These are phyloP conservation scores for Diutina sp. DNA, from an alignment of 1,139 yeast genomes.

Conservation along the genomic window DNA sequence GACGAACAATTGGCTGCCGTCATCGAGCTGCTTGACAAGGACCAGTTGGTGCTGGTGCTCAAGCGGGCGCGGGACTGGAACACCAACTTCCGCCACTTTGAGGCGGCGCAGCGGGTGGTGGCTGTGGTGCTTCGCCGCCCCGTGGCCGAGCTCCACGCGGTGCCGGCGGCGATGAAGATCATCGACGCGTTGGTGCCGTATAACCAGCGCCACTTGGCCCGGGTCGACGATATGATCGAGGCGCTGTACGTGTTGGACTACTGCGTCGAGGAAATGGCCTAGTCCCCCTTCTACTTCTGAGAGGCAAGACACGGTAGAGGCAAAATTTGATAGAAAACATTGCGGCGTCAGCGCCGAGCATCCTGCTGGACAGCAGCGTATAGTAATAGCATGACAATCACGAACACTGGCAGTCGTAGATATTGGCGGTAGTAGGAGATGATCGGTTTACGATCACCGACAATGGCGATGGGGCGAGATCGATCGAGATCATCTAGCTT, in stretches of 20 bases:
- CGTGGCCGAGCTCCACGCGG: constrained; percentile 43
- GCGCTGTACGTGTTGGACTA: constrained; percentile 79
- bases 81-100: constrained; percentile 71
- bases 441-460: too few relatives aligned
- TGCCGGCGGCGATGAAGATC: constrained; percentile 54
- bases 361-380: background rate
- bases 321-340: too few relatives aligned
- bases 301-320: too few relatives aligned
- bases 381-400: background rate
- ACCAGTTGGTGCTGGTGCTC: constrained; percentile 48
- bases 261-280: constrained; percentile 61
- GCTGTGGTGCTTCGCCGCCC: constrained; percentile 27
- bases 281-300: background rate
- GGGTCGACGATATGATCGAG: constrained; percentile 72
- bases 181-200: constrained; percentile 76
- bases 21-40: constrained; percentile 42
- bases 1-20: constrained; percentile 43
- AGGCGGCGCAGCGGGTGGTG: constrained; percentile 66
- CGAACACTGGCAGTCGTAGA: background rate
- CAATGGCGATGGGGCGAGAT: too few relatives aligned
- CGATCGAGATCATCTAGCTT: too few relatives aligned
- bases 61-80: constrained; percentile 90
- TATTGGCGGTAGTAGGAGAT: background rate
- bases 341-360: too few relatives aligned
- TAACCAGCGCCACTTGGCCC: constrained; percentile 67